These are phyloP conservation scores for Amesomyces nigricolor DNA, from an alignment of 2,329 filamentous ascomycete species.

Conservation along the genomic window DNA sequence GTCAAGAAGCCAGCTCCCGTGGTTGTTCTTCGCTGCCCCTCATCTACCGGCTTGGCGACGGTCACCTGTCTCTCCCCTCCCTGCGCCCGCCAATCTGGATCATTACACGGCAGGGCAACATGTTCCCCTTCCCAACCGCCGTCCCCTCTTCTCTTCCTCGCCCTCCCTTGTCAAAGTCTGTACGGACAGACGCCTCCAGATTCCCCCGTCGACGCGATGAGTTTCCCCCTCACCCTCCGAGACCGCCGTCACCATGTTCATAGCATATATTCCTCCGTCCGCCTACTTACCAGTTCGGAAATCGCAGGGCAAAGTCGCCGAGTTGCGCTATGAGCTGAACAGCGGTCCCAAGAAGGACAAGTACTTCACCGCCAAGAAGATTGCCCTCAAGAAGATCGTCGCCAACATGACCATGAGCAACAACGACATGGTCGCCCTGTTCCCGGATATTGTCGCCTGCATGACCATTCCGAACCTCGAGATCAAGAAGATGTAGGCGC, in stretches of 20 bases:
- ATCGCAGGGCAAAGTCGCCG: constrained; percentile 94
- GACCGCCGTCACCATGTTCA: constrained; percentile 42
- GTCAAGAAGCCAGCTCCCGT: neutral
- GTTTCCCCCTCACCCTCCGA: constrained; percentile 3
- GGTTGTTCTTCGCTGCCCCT: constrained; percentile 1
- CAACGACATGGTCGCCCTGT: constrained; percentile 97
- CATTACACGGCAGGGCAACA: neutral
- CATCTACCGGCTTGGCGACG: constrained; percentile 9
- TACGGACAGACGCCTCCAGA: neutral
- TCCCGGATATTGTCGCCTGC: constrained; percentile 89
- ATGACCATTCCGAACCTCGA: constrained; percentile 93
- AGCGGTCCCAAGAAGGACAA: constrained; percentile 97
- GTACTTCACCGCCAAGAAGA: constrained; percentile 91
- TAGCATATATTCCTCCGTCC: constrained; percentile 47
- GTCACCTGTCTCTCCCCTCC: neutral
- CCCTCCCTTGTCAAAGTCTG: neutral
- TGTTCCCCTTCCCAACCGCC: neutral
- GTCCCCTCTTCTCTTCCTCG: neutral
- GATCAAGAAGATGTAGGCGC: constrained; percentile 95
- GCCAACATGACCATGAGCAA: constrained; percentile 99
- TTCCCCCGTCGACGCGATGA: constrained; percentile 9
- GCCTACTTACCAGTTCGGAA: constrained; percentile 48
- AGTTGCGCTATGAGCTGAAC: constrained; percentile 90
- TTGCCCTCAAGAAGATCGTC: constrained; percentile 97
- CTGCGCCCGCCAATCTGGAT: neutral